Conservation (phyloP, 352 stramenopile species). For the Phytophthora pseudosyringae region DNA sequence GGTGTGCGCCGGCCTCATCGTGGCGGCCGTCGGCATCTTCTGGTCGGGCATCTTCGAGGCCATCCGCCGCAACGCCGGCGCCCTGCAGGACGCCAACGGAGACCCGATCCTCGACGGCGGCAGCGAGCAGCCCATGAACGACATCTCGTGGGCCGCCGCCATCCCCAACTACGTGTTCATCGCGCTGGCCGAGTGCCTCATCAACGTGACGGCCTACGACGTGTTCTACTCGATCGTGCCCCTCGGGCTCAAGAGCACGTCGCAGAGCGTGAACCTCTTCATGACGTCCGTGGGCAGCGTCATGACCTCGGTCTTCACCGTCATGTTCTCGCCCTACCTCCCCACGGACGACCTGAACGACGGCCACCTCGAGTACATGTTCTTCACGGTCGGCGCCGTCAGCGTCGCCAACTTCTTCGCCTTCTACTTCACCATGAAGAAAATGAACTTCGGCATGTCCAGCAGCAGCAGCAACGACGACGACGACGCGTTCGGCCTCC, state of each 20-base stretch:
- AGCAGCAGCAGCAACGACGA: not conserved
- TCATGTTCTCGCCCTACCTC: slow-evolving; percentile 69
- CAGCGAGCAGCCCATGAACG: slow-evolving; percentile 59
- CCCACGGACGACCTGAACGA: slow-evolving; percentile 63
- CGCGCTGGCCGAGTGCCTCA: slow-evolving; percentile 58
- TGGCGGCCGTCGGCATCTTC: slow-evolving; percentile 38
- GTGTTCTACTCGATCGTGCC: slow-evolving; percentile 68
- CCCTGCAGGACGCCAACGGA: slow-evolving; percentile 39
- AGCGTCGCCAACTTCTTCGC: slow-evolving; percentile 61
- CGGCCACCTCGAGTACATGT: slow-evolving; percentile 75
- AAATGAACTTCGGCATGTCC: slow-evolving; percentile 69
- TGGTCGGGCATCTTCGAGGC: slow-evolving; percentile 52
- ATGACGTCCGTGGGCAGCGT: slow-evolving; percentile 66
- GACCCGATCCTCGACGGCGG: slow-evolving; percentile 44
- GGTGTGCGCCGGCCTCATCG: slow-evolving; percentile 29
- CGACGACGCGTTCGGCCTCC: slow-evolving; percentile 17
- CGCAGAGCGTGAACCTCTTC: slow-evolving; percentile 64
- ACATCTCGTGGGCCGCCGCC: slow-evolving; percentile 54
- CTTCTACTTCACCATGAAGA: slow-evolving; percentile 57
- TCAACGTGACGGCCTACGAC: slow-evolving; percentile 70
- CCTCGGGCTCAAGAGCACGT: slow-evolving; percentile 58
- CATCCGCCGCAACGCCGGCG: slow-evolving; percentile 51
- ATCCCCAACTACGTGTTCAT: slow-evolving; percentile 68
- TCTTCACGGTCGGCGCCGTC: slow-evolving; percentile 57
- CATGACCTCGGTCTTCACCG: slow-evolving; percentile 68